phyloP scores from a whole-genome alignment of 768 basidiomycete species.

The Cubamyces lactineus region DNA sequence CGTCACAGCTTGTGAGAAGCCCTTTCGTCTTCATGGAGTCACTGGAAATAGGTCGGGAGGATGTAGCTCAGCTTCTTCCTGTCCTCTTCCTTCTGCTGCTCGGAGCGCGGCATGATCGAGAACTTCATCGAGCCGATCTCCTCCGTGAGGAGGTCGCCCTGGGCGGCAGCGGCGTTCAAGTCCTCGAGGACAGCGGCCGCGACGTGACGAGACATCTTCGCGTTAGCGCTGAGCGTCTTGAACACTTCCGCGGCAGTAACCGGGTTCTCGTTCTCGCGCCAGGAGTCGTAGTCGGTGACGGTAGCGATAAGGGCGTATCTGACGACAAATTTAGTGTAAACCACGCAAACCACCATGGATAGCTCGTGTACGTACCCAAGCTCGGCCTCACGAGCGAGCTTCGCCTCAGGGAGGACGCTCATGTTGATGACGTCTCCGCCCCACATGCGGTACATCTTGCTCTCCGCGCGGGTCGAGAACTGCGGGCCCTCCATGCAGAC shows the following conservation, averaged over 20 bases:
- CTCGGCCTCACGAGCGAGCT: conserved; percentile 94
- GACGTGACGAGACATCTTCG: conserved; percentile 80
- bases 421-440: conserved; percentile 96
- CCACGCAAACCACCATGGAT: no score
- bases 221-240: conserved; percentile 86
- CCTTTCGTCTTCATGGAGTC: no score
- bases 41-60: conserved; percentile 73
- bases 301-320: conserved; percentile 94
- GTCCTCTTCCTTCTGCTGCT: conserved; percentile 58
- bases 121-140: conserved; percentile 84
- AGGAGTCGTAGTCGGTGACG: conserved; percentile 94
- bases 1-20: not conserved
- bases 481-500: conserved; percentile 98
- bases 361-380: conserved; percentile 62
- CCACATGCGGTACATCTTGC: conserved; percentile 89
- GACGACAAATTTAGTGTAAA: not conserved
- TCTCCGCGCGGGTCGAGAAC: conserved; percentile 98
- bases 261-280: conserved; percentile 77
- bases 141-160: conserved; percentile 61
- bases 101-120: conserved; percentile 77
- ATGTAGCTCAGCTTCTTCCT: conserved; percentile 72
- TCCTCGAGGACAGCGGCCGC: conserved; percentile 71
- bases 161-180: conserved; percentile 58
- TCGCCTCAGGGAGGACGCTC: conserved; percentile 97
- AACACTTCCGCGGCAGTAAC: conserved; percentile 93